These are phyloP conservation scores for Excoecaria agallocha DNA, from an alignment of 345 rosid genomes.

Conservation along the genomic window DNA sequence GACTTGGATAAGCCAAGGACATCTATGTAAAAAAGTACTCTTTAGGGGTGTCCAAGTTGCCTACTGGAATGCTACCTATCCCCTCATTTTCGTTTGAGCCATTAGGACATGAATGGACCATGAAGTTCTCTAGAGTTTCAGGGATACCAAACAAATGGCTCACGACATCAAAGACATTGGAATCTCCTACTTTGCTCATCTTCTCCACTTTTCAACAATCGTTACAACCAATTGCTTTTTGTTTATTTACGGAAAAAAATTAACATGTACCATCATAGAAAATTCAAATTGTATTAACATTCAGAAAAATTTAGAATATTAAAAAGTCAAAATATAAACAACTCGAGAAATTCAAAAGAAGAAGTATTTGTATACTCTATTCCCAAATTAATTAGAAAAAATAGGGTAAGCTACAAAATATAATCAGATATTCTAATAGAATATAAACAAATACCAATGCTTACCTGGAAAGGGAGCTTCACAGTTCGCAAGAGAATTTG, in stretches of 20 bases:
- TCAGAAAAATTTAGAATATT: too few species aligned
- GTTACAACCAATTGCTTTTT: too few species aligned
- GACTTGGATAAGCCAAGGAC: constrained; percentile 71
- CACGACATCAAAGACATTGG: constrained; percentile 26
- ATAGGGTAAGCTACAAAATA: background rate
- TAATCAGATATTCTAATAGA: background rate
- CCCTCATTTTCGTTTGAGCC: constrained; percentile 37
- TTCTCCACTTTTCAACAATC: background rate
- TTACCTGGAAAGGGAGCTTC: background rate
- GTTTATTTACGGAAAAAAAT: too few species aligned
- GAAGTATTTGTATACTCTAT: too few species aligned
- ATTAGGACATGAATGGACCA: constrained; percentile 31
- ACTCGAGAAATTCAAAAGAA: too few species aligned
- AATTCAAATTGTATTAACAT: background rate
- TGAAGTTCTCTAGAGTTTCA: constrained; percentile 50
- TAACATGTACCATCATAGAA: background rate
- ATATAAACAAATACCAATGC: background rate
- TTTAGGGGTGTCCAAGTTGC: constrained; percentile 56
- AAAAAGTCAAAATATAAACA: too few species aligned
- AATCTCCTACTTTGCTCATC: constrained; percentile 36
- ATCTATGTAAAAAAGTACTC: constrained; percentile 66
- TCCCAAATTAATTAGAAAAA: too few species aligned
- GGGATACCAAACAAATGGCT: constrained; percentile 50
- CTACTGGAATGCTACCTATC: constrained; percentile 42
- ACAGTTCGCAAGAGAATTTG: background rate